Conservation (phyloP, 176 grass and related monocot species). For the Lolium multiflorum region DNA sequence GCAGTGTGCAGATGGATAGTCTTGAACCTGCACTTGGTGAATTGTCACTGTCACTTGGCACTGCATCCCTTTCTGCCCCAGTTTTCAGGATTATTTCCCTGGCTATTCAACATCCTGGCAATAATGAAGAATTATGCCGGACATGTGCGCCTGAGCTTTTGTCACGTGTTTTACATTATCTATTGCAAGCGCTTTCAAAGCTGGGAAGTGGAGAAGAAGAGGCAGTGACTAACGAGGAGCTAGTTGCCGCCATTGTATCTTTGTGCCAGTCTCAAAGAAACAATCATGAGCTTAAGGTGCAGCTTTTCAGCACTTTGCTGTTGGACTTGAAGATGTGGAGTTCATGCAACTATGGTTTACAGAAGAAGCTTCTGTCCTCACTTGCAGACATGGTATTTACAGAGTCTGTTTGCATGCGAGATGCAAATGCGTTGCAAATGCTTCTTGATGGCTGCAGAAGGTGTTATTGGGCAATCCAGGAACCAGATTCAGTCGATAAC, state of each 20-base stretch:
- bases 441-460: constrained; percentile 99
- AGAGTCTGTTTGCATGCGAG: constrained; percentile 83
- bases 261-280: constrained; percentile 92
- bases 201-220: constrained; percentile 60
- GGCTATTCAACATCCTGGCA: constrained; percentile 90
- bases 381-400: constrained; percentile 99
- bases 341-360: constrained; percentile 90
- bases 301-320: constrained; percentile 90
- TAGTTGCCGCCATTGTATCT: constrained; percentile 85
- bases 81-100: constrained; percentile 93
- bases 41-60: constrained; percentile 54
- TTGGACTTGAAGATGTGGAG: constrained; percentile 96
- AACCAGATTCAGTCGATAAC: constrained; percentile 84
- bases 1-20: constrained; percentile 85
- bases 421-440: constrained; percentile 94
- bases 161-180: constrained; percentile 80
- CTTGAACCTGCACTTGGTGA: constrained; percentile 83
- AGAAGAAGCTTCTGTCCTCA: constrained; percentile 99
- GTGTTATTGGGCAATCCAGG: constrained; percentile 85
- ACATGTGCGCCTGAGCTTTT: constrained; percentile 87
- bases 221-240: constrained; percentile 70
- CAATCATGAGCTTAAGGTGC: constrained; percentile 83
- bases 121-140: constrained; percentile 88
- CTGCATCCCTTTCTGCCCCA: constrained; percentile 78
- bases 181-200: constrained; percentile 71